Evolutionary conservation across 352 stramenopile species (phyloP), one percentile per base, ranked within the genome.

Genomic region (Pythium aphanidermatum): DNA sequence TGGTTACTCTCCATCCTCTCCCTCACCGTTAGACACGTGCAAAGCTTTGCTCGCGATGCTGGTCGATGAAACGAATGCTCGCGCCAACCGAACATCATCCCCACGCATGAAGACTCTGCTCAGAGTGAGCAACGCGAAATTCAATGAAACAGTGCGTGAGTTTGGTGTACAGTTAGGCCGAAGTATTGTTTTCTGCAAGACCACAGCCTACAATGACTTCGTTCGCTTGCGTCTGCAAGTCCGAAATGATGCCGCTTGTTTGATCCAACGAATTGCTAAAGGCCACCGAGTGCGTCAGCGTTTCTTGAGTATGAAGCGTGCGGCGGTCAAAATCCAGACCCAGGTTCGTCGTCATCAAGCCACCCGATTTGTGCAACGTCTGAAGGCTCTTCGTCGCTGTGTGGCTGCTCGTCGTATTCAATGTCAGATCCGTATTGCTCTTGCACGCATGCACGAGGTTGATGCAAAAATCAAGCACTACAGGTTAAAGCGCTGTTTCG

Each of bases 151-250:
- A 0, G 57, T 60, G 16, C 49, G 46, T 0, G 46, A 43, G 8
- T 55, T 55, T 20, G 62, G 58, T 11, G 59, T 70, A 23, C 63
- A 73, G 40, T 27, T 73, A 3, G 63, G 63, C 5, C 45, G 51
- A 5, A 68, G 46, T 17, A 63, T 70, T 30, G 50, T 73, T 5
- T 73, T 73, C 30, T 73, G 60, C 55, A 63, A 64, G 45, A 70
- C 58, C 13, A 30, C 45, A 13, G 49, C 58, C 3, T 70, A 67
- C 50, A 70, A 70, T 27, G 41, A 63, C 20, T 63, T 70, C 24
- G 59, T 56, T 17, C 47, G 49, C 7, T 30, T 72, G 32, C 49
- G 63, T 13, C 46, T 55, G 9, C 33, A 49, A 10, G 40, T 59
- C 0, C 58, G 55, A 5, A 51, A 64, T 13, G 38, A 49, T 1